Percentiles rank a stretch among this genome's conserved stretches.
These are phyloP conservation scores for Quercus berberidifolia DNA, from an alignment of 306 rosid genomes.

Conservation along the genomic window DNA sequence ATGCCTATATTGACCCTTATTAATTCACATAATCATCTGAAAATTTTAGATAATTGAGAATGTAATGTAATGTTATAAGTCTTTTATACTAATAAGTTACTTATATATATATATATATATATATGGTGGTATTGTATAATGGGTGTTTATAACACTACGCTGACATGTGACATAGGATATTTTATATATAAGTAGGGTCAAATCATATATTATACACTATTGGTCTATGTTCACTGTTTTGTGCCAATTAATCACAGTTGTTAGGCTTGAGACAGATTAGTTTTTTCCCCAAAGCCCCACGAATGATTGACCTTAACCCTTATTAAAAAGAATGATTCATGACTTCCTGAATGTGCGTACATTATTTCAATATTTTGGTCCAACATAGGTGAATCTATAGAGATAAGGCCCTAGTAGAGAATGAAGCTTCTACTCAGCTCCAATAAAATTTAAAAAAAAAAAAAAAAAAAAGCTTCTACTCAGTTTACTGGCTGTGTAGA, in stretches of 20 bases:
- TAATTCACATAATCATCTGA: neutral
- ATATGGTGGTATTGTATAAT: too few species aligned
- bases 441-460: too few species aligned
- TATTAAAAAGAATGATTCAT: neutral
- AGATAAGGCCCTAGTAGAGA: constrained; percentile 29
- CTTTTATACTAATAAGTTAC: too few species aligned
- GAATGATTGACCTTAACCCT: neutral
- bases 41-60: neutral
- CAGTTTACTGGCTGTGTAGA: constrained; percentile 19
- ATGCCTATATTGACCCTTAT: neutral
- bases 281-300: neutral
- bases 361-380: constrained; percentile 14
- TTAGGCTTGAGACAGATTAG: neutral
- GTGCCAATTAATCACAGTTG: neutral
- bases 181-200: too few species aligned
- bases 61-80: neutral
- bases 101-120: too few species aligned
- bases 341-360: neutral
- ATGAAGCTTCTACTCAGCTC: constrained; percentile 34
- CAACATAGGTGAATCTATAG: constrained; percentile 30
- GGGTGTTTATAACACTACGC: too few species aligned
- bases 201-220: neutral
- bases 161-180: too few species aligned
- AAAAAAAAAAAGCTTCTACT: constrained; percentile 21
- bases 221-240: neutral